Evolutionary conservation across 202 grass and related monocot species (phyloP).

Genomic region (Schoenoplectus triqueter): DNA sequence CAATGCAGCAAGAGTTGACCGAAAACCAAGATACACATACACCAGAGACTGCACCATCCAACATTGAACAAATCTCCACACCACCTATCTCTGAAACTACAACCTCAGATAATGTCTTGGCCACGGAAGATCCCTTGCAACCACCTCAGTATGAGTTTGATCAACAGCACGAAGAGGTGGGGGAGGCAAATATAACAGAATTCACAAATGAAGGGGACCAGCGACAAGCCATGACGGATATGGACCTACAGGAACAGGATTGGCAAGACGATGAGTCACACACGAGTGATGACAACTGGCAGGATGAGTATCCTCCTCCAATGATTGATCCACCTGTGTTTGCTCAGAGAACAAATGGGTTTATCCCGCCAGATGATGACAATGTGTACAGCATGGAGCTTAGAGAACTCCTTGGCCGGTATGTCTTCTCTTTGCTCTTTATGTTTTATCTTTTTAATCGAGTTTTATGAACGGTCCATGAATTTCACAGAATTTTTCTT

Average conservation of each 20-base stretch:
- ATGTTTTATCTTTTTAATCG: slow-evolving; percentile 15
- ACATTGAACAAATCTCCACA: slow-evolving; percentile 2
- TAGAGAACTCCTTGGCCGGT: slow-evolving; percentile 94
- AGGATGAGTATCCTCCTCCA: slow-evolving; percentile 74
- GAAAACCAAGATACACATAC: slow-evolving; percentile 26
- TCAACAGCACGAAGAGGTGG: slow-evolving; percentile 57
- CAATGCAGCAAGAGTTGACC: slow-evolving; percentile 42
- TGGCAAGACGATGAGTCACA: slow-evolving; percentile 77
- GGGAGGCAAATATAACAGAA: slow-evolving; percentile 61
- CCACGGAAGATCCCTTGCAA: slow-evolving; percentile 45
- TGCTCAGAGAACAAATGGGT: slow-evolving; percentile 65
- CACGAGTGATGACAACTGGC: slow-evolving; percentile 78
- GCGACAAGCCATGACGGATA: slow-evolving; percentile 44
- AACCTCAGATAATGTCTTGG: slow-evolving; percentile 9
- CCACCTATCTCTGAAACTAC: background rate
- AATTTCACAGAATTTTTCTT: background rate
- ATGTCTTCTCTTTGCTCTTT: slow-evolving; percentile 36
- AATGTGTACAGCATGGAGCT: slow-evolving; percentile 99
- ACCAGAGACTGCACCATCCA: slow-evolving; percentile 18
- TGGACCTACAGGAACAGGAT: slow-evolving; percentile 56
- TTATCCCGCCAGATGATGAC: slow-evolving; percentile 84
- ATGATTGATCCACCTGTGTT: slow-evolving; percentile 54
- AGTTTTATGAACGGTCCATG: background rate
- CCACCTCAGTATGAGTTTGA: slow-evolving; percentile 54
- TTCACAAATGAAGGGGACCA: slow-evolving; percentile 48